Percentiles rank a stretch among this genome's conserved stretches.
Conservation (phyloP, 2,329 filamentous ascomycete species). For the Claviceps humidiphila region DNA sequence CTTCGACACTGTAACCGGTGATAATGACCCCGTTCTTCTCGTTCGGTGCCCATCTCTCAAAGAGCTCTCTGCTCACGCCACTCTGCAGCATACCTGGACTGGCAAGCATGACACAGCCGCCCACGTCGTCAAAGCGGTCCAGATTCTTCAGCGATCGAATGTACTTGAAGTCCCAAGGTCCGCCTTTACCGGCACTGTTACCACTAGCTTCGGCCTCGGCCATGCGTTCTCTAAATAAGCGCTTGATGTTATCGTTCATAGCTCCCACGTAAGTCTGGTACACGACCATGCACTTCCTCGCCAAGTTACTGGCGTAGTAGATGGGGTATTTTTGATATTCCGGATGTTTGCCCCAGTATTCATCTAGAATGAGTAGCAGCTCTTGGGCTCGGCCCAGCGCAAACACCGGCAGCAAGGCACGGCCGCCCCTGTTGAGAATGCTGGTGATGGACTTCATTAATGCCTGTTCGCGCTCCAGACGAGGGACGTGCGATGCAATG, state of each 20-base stretch:
- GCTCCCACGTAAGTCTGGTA: conserved; percentile 97
- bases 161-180: conserved; percentile 93
- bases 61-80: conserved; percentile 79
- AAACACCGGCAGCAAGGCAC: conserved; percentile 90
- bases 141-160: conserved; percentile 85
- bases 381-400: conserved; percentile 90
- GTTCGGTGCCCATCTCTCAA: conserved; percentile 92
- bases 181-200: conserved; percentile 60
- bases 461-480: conserved; percentile 79
- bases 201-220: conserved; percentile 75
- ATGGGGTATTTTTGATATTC: conserved; percentile 88
- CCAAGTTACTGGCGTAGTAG: conserved; percentile 93
- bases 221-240: conserved; percentile 85
- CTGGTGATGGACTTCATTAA: conserved; percentile 92
- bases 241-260: conserved; percentile 99
- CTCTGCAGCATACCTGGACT: conserved; percentile 98
- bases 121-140: conserved; percentile 91
- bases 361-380: conserved; percentile 83
- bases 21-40: conserved; percentile 97
- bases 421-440: conserved; percentile 80
- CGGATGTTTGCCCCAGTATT: conserved; percentile 85
- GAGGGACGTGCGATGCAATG: conserved; percentile 83
- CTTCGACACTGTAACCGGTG: conserved; percentile 95
- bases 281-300: conserved; percentile 93
- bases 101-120: conserved; percentile 91